Base-by-base conservation (phyloP, 2,329 filamentous ascomycete species). In the Apiospora sp. region DNA sequence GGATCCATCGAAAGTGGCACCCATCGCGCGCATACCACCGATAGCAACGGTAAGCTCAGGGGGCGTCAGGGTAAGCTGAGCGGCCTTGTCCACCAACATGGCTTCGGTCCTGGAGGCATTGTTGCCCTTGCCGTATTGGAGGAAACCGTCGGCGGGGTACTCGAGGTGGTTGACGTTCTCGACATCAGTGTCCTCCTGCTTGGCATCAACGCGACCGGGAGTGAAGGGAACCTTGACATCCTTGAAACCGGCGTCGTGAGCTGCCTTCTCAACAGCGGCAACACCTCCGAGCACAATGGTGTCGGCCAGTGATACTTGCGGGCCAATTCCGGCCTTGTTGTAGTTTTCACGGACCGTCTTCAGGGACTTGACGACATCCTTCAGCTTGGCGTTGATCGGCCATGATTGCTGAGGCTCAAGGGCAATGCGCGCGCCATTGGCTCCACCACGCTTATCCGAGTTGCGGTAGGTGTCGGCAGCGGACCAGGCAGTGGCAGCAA, bases 371-470 rank as follows among this genome's bases (percentile, higher is more conserved):
- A 95, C 85, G 3, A 93, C 90, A 81, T 92, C 84, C 71, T 84
- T 83, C 54, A 95, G 85, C 82, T 92, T 88, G 1, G 86, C 93
- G 88, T 95, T 95, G 80, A 91, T 88, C 79, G 89, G 83, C 93
- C 93, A 95, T 81, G 89, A 85, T 77, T 90, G 90, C 84, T 93
- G 91, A 34, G 93, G 93, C 74, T 87, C 85, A 14, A 95, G 91
- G 46, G 92, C 91, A 78, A 95, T 93, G 77, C 93, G 93, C 19
- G 90, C 93, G 77, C 93, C 93, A 78, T 95, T 95, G 83, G 93
- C 93, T 79, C 93, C 93, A 76, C 93, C 93, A 76, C 93, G 93
- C 90, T 95, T 95, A 86, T 95, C 93, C 76, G 90, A 89, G 77
- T 90, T 88, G 74, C 92, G 92, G 90, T 92, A 94, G 43, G 91